Evolutionary conservation across 805 yeast genomes (phyloP).

Genomic region (Yarrowia divulgata): DNA sequence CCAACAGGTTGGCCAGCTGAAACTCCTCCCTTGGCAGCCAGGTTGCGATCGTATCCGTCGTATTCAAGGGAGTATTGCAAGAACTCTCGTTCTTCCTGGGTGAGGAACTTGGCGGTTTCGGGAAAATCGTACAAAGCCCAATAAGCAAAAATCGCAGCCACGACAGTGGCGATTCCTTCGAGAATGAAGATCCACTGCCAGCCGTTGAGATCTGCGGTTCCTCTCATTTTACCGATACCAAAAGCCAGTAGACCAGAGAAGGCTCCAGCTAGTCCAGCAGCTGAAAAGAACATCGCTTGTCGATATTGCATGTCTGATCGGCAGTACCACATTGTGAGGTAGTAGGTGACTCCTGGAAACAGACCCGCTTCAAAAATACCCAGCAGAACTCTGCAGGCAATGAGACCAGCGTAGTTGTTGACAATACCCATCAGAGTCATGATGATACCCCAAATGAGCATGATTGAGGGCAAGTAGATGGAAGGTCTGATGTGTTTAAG

Average conservation of each 20-base stretch:
- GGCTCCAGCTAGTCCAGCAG: constrained; percentile 53
- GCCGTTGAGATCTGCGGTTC: constrained; percentile 53
- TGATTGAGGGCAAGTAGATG: constrained; percentile 48
- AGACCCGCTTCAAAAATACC: constrained; percentile 56
- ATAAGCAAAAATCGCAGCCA: constrained; percentile 48
- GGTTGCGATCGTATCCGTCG: constrained; percentile 6
- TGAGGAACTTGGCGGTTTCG: constrained; percentile 60
- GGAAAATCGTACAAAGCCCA: constrained; percentile 58
- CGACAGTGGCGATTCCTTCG: constrained; percentile 56
- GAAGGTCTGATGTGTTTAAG: constrained; percentile 51
- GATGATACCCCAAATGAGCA: constrained; percentile 52
- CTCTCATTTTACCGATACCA: constrained; percentile 56
- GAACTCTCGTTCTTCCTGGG: constrained; percentile 55
- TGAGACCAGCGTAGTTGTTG: constrained; percentile 48
- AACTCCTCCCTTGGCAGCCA: constrained; percentile 1
- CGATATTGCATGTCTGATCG: constrained; percentile 53
- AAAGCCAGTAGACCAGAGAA: constrained; percentile 58
- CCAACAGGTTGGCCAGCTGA: constrained; percentile 54
- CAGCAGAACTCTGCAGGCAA: constrained; percentile 53
- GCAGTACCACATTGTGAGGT: constrained; percentile 49
- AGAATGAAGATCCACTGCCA: constrained; percentile 62
- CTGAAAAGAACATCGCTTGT: constrained; percentile 52
- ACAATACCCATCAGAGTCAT: constrained; percentile 51
- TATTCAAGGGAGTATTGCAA: constrained; percentile 45
- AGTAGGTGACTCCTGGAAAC: constrained; percentile 54